Evolutionary conservation across 2,329 filamentous ascomycete genomes (phyloP).

Genomic region (Sarocladium oryzae): DNA sequence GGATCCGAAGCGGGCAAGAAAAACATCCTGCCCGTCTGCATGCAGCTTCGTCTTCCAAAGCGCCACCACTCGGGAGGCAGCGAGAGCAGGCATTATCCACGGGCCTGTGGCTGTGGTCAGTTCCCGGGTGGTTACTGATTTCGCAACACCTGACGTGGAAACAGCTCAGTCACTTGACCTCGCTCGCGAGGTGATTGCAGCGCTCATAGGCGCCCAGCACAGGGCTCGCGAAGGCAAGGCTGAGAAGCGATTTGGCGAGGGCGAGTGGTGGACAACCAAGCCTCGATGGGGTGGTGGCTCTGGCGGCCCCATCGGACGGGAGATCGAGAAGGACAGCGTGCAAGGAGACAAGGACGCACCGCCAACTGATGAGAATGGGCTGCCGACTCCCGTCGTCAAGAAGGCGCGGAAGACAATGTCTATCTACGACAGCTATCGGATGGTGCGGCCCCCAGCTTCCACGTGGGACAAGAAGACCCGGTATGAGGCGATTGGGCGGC

Average conservation of each 20-base stretch:
- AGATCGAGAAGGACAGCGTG: constrained; percentile 43
- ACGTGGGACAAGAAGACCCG: constrained; percentile 56
- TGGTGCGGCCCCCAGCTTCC: constrained; percentile 49
- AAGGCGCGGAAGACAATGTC: constrained; percentile 48
- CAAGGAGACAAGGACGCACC: constrained; percentile 40
- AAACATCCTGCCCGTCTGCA: constrained; percentile 51
- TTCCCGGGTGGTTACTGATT: constrained; percentile 47
- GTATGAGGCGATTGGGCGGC: constrained; percentile 51
- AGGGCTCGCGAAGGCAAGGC: constrained; percentile 50
- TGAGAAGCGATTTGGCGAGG: constrained; percentile 51
- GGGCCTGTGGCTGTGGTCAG: constrained; percentile 57
- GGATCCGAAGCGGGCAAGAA: constrained; percentile 22
- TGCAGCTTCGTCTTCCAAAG: constrained; percentile 56
- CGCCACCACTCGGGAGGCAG: constrained; percentile 52
- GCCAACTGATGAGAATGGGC: constrained; percentile 19
- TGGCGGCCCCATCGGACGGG: constrained; percentile 56
- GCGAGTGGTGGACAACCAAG: constrained; percentile 55
- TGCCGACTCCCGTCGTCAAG: constrained; percentile 28
- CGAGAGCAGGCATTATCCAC: constrained; percentile 52
- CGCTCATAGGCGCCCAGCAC: constrained; percentile 58
- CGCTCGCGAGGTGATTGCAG: constrained; percentile 53
- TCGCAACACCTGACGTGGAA: constrained; percentile 34
- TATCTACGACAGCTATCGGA: constrained; percentile 59
- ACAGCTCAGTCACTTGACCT: constrained; percentile 57
- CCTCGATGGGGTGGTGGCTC: constrained; percentile 57